Conservation (phyloP, 768 basidiomycete genomes). For the Boletus pseudopeckii region DNA sequence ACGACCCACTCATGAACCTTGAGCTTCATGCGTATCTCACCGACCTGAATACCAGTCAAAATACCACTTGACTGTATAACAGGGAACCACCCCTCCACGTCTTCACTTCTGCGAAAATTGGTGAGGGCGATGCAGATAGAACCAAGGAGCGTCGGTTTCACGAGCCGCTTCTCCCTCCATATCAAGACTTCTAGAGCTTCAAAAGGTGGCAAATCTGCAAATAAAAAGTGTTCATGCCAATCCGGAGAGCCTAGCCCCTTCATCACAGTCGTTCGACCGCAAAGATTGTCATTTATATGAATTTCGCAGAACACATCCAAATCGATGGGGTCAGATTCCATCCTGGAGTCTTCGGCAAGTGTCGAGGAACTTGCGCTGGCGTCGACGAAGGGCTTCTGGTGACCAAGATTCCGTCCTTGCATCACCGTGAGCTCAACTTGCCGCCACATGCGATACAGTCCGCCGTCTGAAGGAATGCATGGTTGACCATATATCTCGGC, state of each 20-base stretch:
- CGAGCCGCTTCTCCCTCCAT: slow-evolving; percentile 63
- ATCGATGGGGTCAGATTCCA: slow-evolving; percentile 54
- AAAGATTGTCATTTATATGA: slow-evolving; percentile 60
- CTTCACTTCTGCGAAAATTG: slow-evolving; percentile 72
- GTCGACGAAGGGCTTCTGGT: slow-evolving; percentile 36
- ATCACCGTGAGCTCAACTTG: slow-evolving; percentile 71
- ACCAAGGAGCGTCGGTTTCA: slow-evolving; percentile 57
- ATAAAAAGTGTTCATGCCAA: slow-evolving; percentile 80
- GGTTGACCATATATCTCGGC: slow-evolving; percentile 74
- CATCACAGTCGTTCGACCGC: slow-evolving; percentile 73
- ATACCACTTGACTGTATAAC: slow-evolving; percentile 52
- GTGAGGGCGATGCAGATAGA: slow-evolving; percentile 58
- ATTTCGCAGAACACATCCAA: slow-evolving; percentile 78
- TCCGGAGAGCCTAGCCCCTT: slow-evolving; percentile 63
- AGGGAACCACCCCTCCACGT: slow-evolving; percentile 84
- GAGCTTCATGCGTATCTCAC: slow-evolving; percentile 72
- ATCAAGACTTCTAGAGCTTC: slow-evolving; percentile 64
- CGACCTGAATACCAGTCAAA: slow-evolving; percentile 56
- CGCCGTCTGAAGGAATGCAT: slow-evolving; percentile 56
- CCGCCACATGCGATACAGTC: slow-evolving; percentile 85
- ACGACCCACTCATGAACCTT: slow-evolving; percentile 67
- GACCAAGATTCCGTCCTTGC: slow-evolving; percentile 72
- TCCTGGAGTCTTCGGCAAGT: slow-evolving; percentile 32
- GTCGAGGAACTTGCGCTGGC: slow-evolving; percentile 23
- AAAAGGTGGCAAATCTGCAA: slow-evolving; percentile 77